A percentile compares a stretch with the other conserved stretches of the same genome.
Conservation (phyloP, 2,329 filamentous ascomycete species). For the Curvularia sp. region DNA sequence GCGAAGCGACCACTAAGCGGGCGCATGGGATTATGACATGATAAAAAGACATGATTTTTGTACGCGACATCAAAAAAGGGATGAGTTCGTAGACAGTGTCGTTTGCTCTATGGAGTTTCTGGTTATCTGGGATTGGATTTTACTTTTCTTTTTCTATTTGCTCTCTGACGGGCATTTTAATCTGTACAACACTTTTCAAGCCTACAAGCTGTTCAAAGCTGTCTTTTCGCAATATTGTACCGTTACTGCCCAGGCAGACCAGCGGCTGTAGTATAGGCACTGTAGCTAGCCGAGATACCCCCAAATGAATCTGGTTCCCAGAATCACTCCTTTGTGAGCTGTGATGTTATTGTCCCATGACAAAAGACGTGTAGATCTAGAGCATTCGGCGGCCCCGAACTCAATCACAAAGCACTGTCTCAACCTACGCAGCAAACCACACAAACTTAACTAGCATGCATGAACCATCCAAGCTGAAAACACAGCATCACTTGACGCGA, state of each 20-base stretch:
- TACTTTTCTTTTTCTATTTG: slow-evolving; percentile 3
- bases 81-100: slow-evolving; percentile 12
- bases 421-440: neutral
- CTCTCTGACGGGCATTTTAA: slow-evolving; percentile 18
- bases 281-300: too few species aligned
- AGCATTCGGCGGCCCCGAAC: neutral
- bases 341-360: neutral
- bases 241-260: too few species aligned
- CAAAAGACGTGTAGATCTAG: neutral
- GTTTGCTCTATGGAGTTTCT: slow-evolving; percentile 4
- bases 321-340: too few species aligned
- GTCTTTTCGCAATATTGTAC: too few species aligned
- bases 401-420: neutral
- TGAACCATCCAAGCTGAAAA: neutral
- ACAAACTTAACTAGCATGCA: neutral
- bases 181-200: slow-evolving; percentile 14
- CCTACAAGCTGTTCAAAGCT: slow-evolving; percentile 1
- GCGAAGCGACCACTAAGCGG: slow-evolving; percentile 19
- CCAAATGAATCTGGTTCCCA: too few species aligned
- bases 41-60: slow-evolving; percentile 23
- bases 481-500: neutral
- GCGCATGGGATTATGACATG: slow-evolving; percentile 18
- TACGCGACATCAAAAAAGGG: slow-evolving; percentile 21
- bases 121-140: slow-evolving; percentile 15
- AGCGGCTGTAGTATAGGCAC: too few species aligned